A percentile compares a stretch with the other conserved stretches of the same genome.
These are phyloP conservation scores for Skeletonema tropicum DNA, from an alignment of 108 stramenopile species.

Conservation along the genomic window DNA sequence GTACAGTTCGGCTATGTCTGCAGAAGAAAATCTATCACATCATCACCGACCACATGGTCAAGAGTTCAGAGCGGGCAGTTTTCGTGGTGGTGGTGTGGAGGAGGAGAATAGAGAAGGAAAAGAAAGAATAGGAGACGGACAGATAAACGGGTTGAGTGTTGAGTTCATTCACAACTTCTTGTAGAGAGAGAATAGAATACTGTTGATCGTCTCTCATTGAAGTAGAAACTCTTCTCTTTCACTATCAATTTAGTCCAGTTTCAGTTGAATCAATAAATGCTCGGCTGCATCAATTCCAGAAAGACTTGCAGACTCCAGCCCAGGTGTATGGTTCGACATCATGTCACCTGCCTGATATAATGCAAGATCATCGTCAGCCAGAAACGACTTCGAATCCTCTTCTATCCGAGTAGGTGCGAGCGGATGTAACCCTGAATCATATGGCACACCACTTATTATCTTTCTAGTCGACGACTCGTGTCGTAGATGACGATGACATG, in stretches of 20 bases:
- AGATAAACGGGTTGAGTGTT: no score
- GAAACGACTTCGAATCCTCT: constrained; percentile 29
- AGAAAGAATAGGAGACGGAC: no score
- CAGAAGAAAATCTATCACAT: no score
- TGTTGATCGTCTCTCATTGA: no score
- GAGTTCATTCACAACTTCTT: no score
- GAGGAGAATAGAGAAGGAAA: no score
- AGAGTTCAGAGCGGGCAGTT: no score
- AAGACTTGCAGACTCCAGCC: constrained; percentile 63
- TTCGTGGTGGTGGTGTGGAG: neutral
- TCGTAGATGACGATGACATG: constrained; percentile 27
- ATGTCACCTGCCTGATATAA: constrained; percentile 73
- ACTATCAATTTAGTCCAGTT: neutral
- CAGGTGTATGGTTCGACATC: constrained; percentile 61
- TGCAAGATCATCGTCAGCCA: constrained; percentile 51
- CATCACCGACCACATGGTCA: no score
- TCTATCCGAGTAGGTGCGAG: constrained; percentile 48
- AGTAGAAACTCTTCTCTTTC: no score
- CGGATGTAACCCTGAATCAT: constrained; percentile 31
- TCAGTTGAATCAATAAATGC: constrained; percentile 18
- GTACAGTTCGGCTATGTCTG: no score
- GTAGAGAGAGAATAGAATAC: no score
- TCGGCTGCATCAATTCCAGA: constrained; percentile 64
- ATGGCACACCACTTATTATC: constrained; percentile 47
- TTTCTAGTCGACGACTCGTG: constrained; percentile 25